These are phyloP conservation scores for Centaurea solstitialis DNA, from an alignment of 129 eudicot genomes.

Conservation along the genomic window DNA sequence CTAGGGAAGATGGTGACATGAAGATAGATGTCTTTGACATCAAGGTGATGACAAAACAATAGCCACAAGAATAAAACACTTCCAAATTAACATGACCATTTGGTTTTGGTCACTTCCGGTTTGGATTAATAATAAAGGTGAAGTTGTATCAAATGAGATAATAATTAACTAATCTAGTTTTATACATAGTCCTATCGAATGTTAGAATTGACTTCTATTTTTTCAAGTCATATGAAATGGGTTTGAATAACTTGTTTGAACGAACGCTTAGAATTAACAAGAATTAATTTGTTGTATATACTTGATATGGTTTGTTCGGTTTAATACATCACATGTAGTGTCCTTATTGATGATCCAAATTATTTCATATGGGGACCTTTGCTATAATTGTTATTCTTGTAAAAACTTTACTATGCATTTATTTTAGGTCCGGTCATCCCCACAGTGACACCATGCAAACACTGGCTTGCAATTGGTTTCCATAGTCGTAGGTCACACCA, in stretches of 20 bases:
- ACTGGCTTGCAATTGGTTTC: background rate
- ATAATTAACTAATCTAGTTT: too few relatives aligned
- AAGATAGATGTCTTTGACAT: background rate
- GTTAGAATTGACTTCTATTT: background rate
- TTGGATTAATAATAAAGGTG: background rate
- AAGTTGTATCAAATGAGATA: background rate
- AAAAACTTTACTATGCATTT: background rate
- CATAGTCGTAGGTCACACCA: background rate
- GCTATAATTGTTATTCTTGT: background rate
- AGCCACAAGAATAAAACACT: background rate
- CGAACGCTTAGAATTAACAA: background rate
- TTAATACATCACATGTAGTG: background rate
- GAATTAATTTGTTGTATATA: background rate
- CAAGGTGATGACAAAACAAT: background rate
- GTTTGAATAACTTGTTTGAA: too few relatives aligned
- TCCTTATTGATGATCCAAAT: background rate
- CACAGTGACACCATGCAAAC: background rate
- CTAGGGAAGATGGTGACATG: background rate
- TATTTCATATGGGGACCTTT: background rate
- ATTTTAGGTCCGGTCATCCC: background rate
- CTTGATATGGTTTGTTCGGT: background rate
- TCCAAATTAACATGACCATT: background rate
- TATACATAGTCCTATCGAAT: too few relatives aligned
- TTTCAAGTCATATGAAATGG: too few relatives aligned
- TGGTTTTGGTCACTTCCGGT: background rate